Evolutionary conservation across 306 rosid genomes (phyloP), one percentile per base, ranked within the genome.

Genomic region (Prunus fruticosa): DNA sequence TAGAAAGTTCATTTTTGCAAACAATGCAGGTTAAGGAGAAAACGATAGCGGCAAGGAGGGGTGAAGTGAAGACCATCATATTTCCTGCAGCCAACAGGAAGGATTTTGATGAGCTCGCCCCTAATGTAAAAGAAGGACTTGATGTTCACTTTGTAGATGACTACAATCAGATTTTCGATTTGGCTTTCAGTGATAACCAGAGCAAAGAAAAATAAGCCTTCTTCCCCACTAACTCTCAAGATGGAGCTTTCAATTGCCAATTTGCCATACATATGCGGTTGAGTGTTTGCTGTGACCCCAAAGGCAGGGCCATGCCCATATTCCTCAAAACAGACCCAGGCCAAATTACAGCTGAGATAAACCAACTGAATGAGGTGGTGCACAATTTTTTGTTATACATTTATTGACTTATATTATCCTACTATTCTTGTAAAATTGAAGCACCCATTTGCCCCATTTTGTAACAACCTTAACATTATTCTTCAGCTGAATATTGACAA

Each of bases 91-190:
- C 98, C 16, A 96, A 96, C 88, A 76, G 82, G 85, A 92, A 96
- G 87, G 99, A 96, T 77, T 96, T 77, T 43, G 98, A 95, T 73
- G 97, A 95, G 84, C 90, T 95, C 62, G 96, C 96, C 3, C 74
- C 87, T 62, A 90, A 92, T 76, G 98, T 96, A 47, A 92, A 89
- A 88, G 97, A 96, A 83, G 98, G 99, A 73, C 91, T 96, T 30
- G 93, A 87, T 74, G 99, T 96, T 81, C 96, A 89, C 85, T 96
- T 96, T 80, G 99, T 96, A 63, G 92, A 96, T 52, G 96, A 88
- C 70, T 96, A 89, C 82, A 72, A 72, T 75, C 93, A 91, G 83
- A 92, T 92, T 79, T 91, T 87, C 54, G 53, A 84, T 77, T 74
- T 92, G 82, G 97, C 99, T 80, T 91, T 96, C 79, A 76, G 56